These are phyloP conservation scores for Agastache rugosa DNA, from an alignment of 257 asterid genomes.

Conservation along the genomic window DNA sequence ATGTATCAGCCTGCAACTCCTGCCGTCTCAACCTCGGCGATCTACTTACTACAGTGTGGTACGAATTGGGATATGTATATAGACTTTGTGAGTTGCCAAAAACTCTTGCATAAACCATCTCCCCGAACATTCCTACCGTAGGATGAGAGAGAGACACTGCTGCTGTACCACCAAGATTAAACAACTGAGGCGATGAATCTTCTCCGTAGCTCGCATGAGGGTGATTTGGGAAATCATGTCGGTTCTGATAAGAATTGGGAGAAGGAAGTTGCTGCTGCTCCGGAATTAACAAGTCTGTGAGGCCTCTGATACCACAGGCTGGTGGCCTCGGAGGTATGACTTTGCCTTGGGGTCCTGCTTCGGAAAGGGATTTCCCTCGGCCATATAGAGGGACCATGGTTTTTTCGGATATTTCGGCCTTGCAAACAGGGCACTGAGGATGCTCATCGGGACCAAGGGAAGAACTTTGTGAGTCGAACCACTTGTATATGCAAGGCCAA, in stretches of 20 bases:
- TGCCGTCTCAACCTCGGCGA: slow-evolving; percentile 71
- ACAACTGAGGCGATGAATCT: slow-evolving; percentile 31
- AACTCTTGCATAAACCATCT: slow-evolving; percentile 76
- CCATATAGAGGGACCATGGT: slow-evolving; percentile 82
- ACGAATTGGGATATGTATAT: slow-evolving; percentile 65
- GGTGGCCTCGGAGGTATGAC: slow-evolving; percentile 78
- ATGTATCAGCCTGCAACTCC: slow-evolving; percentile 64
- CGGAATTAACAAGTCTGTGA: slow-evolving; percentile 37
- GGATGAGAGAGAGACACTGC: slow-evolving; percentile 43
- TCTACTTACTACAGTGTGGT: slow-evolving; percentile 50
- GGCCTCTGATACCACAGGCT: slow-evolving; percentile 51
- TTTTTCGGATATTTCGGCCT: slow-evolving; percentile 70
- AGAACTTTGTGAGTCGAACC: slow-evolving; percentile 58
- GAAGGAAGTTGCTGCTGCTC: slow-evolving; percentile 38
- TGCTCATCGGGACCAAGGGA: slow-evolving; percentile 47
- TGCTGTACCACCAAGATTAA: slow-evolving; percentile 38
- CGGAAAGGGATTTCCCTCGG: slow-evolving; percentile 55
- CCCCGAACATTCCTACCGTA: slow-evolving; percentile 65
- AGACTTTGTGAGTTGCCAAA: slow-evolving; percentile 72
- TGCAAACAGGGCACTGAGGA: slow-evolving; percentile 82
- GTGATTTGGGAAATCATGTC: slow-evolving; percentile 28
- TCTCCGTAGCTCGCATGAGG: slow-evolving; percentile 28
- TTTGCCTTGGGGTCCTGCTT: slow-evolving; percentile 46
- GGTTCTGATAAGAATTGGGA: slow-evolving; percentile 34
- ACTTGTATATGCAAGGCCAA: slow-evolving; percentile 93